Percentiles rank a stretch among this genome's conserved stretches.
These are phyloP conservation scores for Arachis monticola DNA, from an alignment of 331 rosid genomes.

Conservation along the genomic window DNA sequence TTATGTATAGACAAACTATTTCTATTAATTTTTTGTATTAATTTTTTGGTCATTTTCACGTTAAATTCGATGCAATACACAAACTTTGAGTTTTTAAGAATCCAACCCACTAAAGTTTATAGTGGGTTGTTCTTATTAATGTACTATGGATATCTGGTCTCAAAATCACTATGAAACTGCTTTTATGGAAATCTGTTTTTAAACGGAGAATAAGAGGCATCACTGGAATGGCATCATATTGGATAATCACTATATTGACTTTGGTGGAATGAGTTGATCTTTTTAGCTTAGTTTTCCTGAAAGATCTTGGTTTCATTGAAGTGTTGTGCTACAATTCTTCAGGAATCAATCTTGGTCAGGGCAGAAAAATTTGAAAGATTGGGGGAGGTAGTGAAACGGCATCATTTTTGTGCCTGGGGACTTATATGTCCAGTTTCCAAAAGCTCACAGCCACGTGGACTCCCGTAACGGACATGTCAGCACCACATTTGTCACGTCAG, in stretches of 20 bases:
- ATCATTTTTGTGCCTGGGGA: too few species aligned
- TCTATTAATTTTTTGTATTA: background rate
- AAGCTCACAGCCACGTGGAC: too few species aligned
- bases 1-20: background rate
- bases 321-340: background rate
- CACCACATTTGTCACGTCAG: too few species aligned
- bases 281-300: background rate
- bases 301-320: background rate
- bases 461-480: too few species aligned
- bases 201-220: conserved; percentile 3
- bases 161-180: background rate
- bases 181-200: background rate
- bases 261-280: conserved; percentile 14
- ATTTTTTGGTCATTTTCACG: background rate
- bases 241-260: conserved; percentile 7
- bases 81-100: conserved; percentile 18
- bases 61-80: background rate
- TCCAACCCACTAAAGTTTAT: background rate
- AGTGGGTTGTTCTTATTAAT: background rate
- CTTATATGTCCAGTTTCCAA: too few species aligned
- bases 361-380: too few species aligned
- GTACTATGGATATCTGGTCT: background rate
- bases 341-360: too few species aligned
- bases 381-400: too few species aligned
- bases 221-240: background rate